phyloP scores from a whole-genome alignment of 306 rosid species.

The Cajanus cajan region DNA sequence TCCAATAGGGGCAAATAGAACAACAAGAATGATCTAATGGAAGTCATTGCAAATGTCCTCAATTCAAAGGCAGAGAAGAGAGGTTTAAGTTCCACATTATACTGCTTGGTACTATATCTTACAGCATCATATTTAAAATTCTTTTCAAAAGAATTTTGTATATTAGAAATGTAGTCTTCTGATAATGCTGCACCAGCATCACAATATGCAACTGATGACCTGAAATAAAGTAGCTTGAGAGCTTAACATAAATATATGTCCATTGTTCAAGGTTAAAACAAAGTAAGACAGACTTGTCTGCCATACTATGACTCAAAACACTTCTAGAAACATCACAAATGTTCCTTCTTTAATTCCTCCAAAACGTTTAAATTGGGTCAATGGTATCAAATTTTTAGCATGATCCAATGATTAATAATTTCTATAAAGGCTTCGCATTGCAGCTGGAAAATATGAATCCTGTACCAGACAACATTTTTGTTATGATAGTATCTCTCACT shows the following conservation, averaged over 20 bases:
- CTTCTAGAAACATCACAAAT: neutral
- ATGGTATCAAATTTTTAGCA: too few relatives aligned
- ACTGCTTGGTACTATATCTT: slow-evolving; percentile 59
- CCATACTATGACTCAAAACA: neutral
- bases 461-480: too few relatives aligned
- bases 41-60: slow-evolving; percentile 57
- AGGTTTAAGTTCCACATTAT: slow-evolving; percentile 72
- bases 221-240: slow-evolving; percentile 49
- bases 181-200: slow-evolving; percentile 73
- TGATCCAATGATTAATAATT: too few relatives aligned
- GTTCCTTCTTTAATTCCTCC: neutral
- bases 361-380: neutral
- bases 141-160: slow-evolving; percentile 43
- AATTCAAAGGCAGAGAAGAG: slow-evolving; percentile 74
- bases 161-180: slow-evolving; percentile 55
- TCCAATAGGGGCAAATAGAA: slow-evolving; percentile 87
- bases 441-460: too few relatives aligned
- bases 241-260: slow-evolving; percentile 24
- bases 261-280: slow-evolving; percentile 16
- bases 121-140: slow-evolving; percentile 44
- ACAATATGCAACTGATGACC: slow-evolving; percentile 65
- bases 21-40: slow-evolving; percentile 67
- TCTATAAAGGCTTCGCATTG: too few relatives aligned
- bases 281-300: neutral
- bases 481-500: too few relatives aligned